Conservation (phyloP, 495 filamentous ascomycete genomes). For the Tuber brumale region DNA sequence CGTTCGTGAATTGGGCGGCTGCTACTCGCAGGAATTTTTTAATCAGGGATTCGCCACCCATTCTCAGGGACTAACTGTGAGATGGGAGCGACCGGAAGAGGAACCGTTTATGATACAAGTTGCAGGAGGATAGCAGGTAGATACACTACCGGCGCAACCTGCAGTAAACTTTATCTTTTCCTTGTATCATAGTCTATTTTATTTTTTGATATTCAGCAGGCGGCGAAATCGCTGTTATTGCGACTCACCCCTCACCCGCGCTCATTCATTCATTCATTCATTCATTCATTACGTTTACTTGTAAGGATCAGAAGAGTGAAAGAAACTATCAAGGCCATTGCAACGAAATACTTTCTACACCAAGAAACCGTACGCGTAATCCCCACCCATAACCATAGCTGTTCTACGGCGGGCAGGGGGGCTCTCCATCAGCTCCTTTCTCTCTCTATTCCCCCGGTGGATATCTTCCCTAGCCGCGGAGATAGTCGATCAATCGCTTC, state of each 20-base stretch:
- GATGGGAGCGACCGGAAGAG: neutral
- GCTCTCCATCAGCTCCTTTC: neutral
- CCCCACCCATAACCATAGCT: neutral
- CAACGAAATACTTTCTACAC: neutral
- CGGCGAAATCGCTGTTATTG: neutral
- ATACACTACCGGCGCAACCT: no score
- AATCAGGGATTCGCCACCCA: neutral
- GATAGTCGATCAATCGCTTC: neutral
- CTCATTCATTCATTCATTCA: neutral
- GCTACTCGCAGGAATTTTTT: no score
- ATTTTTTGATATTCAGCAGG: neutral
- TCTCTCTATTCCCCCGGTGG: neutral
- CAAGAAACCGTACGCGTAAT: no score
- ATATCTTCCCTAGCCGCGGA: neutral
- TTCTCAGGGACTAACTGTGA: neutral
- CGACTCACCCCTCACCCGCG: neutral
- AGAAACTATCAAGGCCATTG: neutral
- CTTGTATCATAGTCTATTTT: neutral
- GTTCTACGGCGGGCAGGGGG: neutral
- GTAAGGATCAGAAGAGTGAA: neutral
- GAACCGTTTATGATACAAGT: neutral
- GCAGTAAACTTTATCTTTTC: neutral
- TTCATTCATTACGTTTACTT: neutral
- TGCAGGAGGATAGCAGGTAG: neutral
- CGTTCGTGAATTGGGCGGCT: neutral